These are phyloP conservation scores for Komagataella populi DNA, from an alignment of 805 yeast genomes.

Conservation along the genomic window DNA sequence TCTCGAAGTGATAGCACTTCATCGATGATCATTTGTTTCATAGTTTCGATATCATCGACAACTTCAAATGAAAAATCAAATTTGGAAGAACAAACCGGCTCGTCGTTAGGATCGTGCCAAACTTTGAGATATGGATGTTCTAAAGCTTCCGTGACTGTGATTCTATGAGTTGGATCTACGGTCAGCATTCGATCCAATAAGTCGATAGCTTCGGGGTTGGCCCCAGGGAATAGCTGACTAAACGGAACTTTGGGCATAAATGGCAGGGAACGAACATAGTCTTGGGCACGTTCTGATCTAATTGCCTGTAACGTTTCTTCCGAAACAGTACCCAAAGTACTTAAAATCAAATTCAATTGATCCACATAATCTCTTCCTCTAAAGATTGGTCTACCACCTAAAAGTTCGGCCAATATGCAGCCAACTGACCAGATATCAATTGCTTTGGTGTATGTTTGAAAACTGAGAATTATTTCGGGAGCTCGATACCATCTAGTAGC, in stretches of 20 bases:
- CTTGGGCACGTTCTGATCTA: constrained; percentile 74
- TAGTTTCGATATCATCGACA: constrained; percentile 61
- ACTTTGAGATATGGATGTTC: constrained; percentile 72
- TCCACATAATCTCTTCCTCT: constrained; percentile 93
- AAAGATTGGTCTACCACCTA: constrained; percentile 76
- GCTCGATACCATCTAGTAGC: constrained; percentile 98
- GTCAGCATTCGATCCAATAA: constrained; percentile 55
- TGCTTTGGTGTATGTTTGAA: constrained; percentile 86
- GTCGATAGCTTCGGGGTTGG: constrained; percentile 56
- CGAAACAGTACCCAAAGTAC: constrained; percentile 78
- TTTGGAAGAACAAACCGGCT: constrained; percentile 69
- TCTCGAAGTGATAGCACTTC: constrained; percentile 72
- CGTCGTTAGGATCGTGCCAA: constrained; percentile 91
- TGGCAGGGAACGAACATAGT: constrained; percentile 74
- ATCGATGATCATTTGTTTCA: constrained; percentile 66
- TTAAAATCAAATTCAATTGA: constrained; percentile 75
- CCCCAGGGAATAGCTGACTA: constrained; percentile 30
- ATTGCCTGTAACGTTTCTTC: constrained; percentile 65
- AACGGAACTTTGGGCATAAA: constrained; percentile 53
- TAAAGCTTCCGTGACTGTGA: constrained; percentile 75
- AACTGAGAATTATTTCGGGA: constrained; percentile 93
- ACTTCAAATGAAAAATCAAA: constrained; percentile 85
- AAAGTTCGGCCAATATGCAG: constrained; percentile 84
- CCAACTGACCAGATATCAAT: constrained; percentile 97
- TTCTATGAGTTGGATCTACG: constrained; percentile 73